A percentile compares a stretch with the other conserved stretches of the same genome.
These are phyloP conservation scores for Cronartium ribicola DNA, from an alignment of 1,284 basidiomycete species.

Conservation along the genomic window DNA sequence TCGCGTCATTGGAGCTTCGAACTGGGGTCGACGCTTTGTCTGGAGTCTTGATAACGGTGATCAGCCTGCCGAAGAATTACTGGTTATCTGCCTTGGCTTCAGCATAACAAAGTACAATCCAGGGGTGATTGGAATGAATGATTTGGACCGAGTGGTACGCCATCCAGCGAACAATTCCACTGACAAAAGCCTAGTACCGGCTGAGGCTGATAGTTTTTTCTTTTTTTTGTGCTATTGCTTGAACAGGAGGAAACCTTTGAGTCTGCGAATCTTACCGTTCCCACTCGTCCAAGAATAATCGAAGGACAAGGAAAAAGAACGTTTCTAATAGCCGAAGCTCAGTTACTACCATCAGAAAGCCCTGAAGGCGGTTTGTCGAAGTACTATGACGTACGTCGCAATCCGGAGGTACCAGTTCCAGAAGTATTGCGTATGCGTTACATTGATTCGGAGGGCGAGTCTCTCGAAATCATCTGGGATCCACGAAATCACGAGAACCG, in stretches of 20 bases:
- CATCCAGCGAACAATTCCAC: background rate
- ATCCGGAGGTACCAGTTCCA: background rate
- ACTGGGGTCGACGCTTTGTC: slow-evolving; percentile 4
- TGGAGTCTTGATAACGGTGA: background rate
- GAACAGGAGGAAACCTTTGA: slow-evolving; percentile 7
- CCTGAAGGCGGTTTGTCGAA: no score
- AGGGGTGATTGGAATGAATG: background rate
- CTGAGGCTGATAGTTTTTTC: no score
- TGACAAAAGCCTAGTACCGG: no score
- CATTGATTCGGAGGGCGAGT: background rate
- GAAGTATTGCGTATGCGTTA: slow-evolving; percentile 11
- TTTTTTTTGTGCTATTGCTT: background rate
- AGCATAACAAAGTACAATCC: background rate
- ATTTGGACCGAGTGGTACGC: background rate
- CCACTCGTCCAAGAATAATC: background rate
- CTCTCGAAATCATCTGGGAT: slow-evolving; percentile 7
- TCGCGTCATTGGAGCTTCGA: background rate
- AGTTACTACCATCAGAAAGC: background rate
- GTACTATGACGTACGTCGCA: background rate
- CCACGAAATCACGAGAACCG: background rate
- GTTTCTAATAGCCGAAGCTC: background rate
- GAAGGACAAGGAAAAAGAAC: background rate
- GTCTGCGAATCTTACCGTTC: background rate
- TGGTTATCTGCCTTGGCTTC: slow-evolving; percentile 4
- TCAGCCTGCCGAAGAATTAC: background rate